Evolutionary conservation across 2,329 filamentous ascomycete species (phyloP), one percentile per base, ranked within the genome.

Genomic region (Alternaria sp.): DNA sequence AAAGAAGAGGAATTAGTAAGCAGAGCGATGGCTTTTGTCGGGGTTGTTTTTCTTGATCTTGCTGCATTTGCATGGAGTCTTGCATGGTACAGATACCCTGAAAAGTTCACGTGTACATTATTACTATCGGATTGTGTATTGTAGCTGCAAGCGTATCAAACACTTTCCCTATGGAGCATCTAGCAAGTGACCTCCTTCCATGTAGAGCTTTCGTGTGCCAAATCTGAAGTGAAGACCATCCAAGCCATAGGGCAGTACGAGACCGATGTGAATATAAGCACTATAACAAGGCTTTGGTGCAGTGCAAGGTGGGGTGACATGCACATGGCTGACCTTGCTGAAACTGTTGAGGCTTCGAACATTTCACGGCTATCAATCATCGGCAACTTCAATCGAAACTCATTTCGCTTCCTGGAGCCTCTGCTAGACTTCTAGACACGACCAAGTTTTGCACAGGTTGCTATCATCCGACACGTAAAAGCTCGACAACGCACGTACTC

Each of bases 1-100:
- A 58, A 77, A 76, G 66, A 76, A 74, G 68, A 73, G 63, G 42
- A 71, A 69, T 41, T 59, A 62, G 40, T 50, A 13, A 14, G 5
- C 17, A 33, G 26, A 3, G 44, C 14, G 9, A 23, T 31, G 23
- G 23, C 14, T 21, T 13, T 9, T 14, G 39, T 9, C 10, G 2
- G 26, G 41, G 11, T 33, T 26, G 31, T 42, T 41, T 28, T 39
- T 50, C 31, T 17, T 46, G 46, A 33, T 56, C n/a, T 56, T 48
- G 26, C 46, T 58, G 58, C 62, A 65, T 65, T 55, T 63, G 45
- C 51, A 39, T 53, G 65, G 65, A 61, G 65, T 66, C 57, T 62
- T 55, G 58, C 60, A 65, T 54, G 56, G 55, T 52, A 50, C 24
- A 41, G 58, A 67, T 67, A 67, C 64, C 62, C 64, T 56, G 31